These are phyloP conservation scores for Tillandsia leiboldiana DNA, from an alignment of 176 grass and related monocot genomes.

Conservation along the genomic window DNA sequence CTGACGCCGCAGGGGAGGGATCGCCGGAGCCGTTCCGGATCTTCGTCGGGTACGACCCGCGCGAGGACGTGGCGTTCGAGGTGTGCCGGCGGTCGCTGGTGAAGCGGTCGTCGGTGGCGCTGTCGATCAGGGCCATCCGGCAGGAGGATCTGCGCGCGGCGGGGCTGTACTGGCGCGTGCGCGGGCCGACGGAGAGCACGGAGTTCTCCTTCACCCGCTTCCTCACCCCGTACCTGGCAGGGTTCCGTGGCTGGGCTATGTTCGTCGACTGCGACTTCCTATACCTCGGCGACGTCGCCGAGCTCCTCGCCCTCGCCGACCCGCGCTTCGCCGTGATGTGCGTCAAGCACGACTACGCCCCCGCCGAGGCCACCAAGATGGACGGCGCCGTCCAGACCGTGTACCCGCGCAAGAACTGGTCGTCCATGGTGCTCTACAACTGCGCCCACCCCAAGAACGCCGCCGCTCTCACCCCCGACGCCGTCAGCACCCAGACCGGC, in stretches of 20 bases:
- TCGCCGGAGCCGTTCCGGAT: slow-evolving; percentile 40
- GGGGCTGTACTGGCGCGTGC: slow-evolving; percentile 51
- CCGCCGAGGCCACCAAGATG: slow-evolving; percentile 78
- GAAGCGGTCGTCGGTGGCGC: slow-evolving; percentile 47
- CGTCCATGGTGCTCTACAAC: slow-evolving; percentile 86
- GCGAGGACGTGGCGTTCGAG: slow-evolving; percentile 65
- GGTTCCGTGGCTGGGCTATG: slow-evolving; percentile 65
- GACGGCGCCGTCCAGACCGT: slow-evolving; percentile 69
- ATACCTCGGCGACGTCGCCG: slow-evolving; percentile 66
- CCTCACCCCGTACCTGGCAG: slow-evolving; percentile 62
- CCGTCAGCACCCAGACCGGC: slow-evolving; percentile 52
- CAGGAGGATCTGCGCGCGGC: slow-evolving; percentile 53
- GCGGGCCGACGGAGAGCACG: slow-evolving; percentile 65
- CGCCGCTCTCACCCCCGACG: slow-evolving; percentile 55
- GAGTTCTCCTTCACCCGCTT: slow-evolving; percentile 98
- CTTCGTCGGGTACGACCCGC: slow-evolving; percentile 86
- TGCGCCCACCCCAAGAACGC: slow-evolving; percentile 81
- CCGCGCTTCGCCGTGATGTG: slow-evolving; percentile 38
- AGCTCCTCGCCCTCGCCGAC: slow-evolving; percentile 3
- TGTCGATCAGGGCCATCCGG: slow-evolving; percentile 48
- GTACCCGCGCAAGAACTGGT: slow-evolving; percentile 98
- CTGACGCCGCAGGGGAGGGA: background rate
- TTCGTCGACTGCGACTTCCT: slow-evolving; percentile 95
- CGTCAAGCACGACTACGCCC: slow-evolving; percentile 76
- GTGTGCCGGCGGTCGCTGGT: slow-evolving; percentile 77